These are phyloP conservation scores for Nyctanthes arbortristis DNA, from an alignment of 257 asterid species.

Conservation along the genomic window DNA sequence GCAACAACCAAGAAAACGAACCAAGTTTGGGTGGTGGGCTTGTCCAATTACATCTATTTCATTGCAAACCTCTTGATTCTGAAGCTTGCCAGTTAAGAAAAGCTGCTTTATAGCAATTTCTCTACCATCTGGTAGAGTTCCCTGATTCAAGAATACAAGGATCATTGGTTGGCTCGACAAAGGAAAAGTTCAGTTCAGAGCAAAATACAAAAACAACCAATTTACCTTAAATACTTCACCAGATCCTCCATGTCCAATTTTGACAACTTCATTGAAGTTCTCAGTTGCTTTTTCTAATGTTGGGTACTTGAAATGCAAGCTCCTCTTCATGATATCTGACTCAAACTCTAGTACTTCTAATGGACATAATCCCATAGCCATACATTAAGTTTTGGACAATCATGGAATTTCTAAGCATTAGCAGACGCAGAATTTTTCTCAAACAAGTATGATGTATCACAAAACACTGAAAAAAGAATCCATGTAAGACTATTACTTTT, in stretches of 20 bases:
- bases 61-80: constrained; percentile 19
- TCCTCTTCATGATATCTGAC: constrained; percentile 18
- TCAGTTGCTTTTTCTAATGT: constrained; percentile 24
- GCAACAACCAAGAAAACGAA: constrained; percentile 24
- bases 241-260: constrained; percentile 27
- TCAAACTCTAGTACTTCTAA: constrained; percentile 8
- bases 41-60: constrained; percentile 19
- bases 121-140: constrained; percentile 23
- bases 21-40: constrained; percentile 22
- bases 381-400: background rate
- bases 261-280: constrained; percentile 11
- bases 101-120: constrained; percentile 20
- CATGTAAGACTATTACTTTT: background rate
- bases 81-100: constrained; percentile 18
- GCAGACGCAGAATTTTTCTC: background rate
- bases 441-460: background rate
- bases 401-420: background rate
- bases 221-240: constrained; percentile 26
- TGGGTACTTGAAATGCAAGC: constrained; percentile 23
- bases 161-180: background rate
- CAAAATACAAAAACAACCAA: background rate
- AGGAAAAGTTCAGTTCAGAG: no score
- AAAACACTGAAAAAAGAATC: no score
- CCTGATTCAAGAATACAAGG: constrained; percentile 20
- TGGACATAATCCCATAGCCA: background rate